Evolutionary conservation across 2,329 filamentous ascomycete genomes (phyloP), one percentile per base, ranked within the genome.

Genomic region (Thermothelomyces thermophilus): DNA sequence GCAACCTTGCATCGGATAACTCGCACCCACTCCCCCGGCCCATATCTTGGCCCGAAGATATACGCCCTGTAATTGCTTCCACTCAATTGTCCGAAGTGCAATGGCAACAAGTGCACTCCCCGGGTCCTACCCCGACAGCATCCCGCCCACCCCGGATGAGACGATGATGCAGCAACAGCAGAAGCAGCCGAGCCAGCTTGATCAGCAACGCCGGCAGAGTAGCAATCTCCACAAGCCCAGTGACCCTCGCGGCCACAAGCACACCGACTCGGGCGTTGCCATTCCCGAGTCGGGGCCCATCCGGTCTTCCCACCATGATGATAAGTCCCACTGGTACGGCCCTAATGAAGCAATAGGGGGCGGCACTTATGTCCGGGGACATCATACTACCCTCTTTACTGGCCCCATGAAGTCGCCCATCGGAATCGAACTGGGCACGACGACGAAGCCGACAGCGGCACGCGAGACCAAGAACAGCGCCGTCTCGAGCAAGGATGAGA

Each of bases 211-310:
- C 20, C 39, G 34, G 43, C 45, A 58, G 16, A 52, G 31, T 41
- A 55, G 52, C 41, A 55, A 53, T 46, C 52, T 58, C 31, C 56
- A 54, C 41, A 60, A 56, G 41, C 33, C 52, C n/a, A 31, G 16
- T 5, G 54, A 59, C 17, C 49, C 46, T n/a, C 56, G 54, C 40
- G 26, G 41, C 35, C 57, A 61, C 31, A 28, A 41, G 13, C 48
- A 54, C 16, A 43, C 37, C 30, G 58, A 58, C 16, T 55, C 57
- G 1, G 57, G 55, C 2, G 53, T 56, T 9, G 54, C 47, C 19
- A 33, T 50, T 11, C 42, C 48, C 22, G 48, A 52, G 8, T 20
- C 41, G 1, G 46, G 49, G 3, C 41, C 41, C 26, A 42, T 41
- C 20, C 49, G 45, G 5, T 31, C 36, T 9, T 41, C 34, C 41